Base-by-base conservation (phyloP, 2,329 filamentous ascomycete genomes). In the Paecilomyces formosus region DNA sequence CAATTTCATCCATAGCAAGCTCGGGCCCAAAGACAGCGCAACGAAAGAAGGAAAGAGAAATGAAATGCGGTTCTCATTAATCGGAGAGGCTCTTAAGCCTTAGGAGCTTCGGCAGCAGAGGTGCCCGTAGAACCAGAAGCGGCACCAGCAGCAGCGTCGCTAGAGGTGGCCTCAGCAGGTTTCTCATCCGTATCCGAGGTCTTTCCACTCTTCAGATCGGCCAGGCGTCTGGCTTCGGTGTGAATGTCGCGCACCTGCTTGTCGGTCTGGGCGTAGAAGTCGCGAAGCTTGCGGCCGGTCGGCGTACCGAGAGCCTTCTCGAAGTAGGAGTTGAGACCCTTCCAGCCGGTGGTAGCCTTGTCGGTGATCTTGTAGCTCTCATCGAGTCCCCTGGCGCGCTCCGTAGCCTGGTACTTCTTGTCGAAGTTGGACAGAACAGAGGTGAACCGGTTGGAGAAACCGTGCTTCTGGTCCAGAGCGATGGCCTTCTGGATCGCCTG, bases 221-320 rank as follows among this genome's bases (percentile, higher is more conserved):
- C 93, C 57, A 99, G 81, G 66, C 94, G 87, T 63, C 88, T 84
- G 31, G 94, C 94, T 82, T 99, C 94, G 62, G 82, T 83, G 78
- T 99, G 94, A 53, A 99, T 94, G 72, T 99, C 94, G 68, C 91
- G 82, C 31, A 97, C 92, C 77, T 97, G 92, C 79, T 91, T 91
- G 73, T 88, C 87, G 63, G 89, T 85, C 66, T 90, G 82, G 7
- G 87, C 83, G 78, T 99, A 99, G 79, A 99, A 99, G 62, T 87
- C 81, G 66, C 90, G 88, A 61, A 99, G 79, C 77, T 88, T 91
- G 80, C 92, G 86, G 66, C 94, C 94, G 1, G 92, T 96, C 9
- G 92, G 91, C 0, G 92, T 95, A 72, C 83, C 88, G 58, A 87
- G 80, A 1, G 93, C 93, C 83, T 95, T 95, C 78, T 97, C 93